A percentile compares a stretch with the other conserved stretches of the same genome.
These are phyloP conservation scores for Tolypocladium capitatum DNA, from an alignment of 2,329 filamentous ascomycete species.

Conservation along the genomic window DNA sequence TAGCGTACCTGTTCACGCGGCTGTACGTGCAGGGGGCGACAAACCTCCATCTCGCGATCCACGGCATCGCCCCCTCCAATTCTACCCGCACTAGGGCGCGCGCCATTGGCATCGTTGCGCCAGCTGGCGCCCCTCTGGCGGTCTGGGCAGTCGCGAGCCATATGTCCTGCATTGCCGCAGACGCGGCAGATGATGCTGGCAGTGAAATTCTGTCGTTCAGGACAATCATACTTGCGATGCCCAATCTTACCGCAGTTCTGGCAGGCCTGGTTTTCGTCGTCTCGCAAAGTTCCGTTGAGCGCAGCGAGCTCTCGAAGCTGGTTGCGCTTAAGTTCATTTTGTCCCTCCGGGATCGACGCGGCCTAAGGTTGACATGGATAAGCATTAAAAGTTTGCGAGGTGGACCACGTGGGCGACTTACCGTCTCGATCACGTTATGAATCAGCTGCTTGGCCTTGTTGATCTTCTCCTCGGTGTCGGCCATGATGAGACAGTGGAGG, in stretches of 20 bases:
- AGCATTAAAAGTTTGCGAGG: slow-evolving; percentile 5
- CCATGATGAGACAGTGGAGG: slow-evolving; percentile 98
- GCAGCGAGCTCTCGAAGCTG: slow-evolving; percentile 95
- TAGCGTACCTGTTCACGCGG: slow-evolving; percentile 17
- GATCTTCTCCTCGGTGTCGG: slow-evolving; percentile 97
- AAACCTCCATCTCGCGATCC: slow-evolving; percentile 88
- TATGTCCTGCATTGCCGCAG: slow-evolving; percentile 94
- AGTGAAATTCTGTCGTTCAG: slow-evolving; percentile 96
- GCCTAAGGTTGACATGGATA: slow-evolving; percentile 43
- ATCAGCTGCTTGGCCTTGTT: slow-evolving; percentile 98
- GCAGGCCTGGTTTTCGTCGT: slow-evolving; percentile 98
- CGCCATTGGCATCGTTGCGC: slow-evolving; percentile 59
- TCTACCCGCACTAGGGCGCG: slow-evolving; percentile 43
- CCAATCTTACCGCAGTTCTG: slow-evolving; percentile 99
- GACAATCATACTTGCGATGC: slow-evolving; percentile 97
- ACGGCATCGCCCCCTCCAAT: slow-evolving; percentile 71
- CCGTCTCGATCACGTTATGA: slow-evolving; percentile 97
- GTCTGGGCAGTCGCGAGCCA: slow-evolving; percentile 96
- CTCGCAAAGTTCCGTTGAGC: slow-evolving; percentile 95
- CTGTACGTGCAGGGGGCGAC: slow-evolving; percentile 14
- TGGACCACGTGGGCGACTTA: slow-evolving; percentile 32
- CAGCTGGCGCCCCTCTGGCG: slow-evolving; percentile 80
- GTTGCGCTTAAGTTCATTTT: slow-evolving; percentile 98
- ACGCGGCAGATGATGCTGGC: slow-evolving; percentile 98
- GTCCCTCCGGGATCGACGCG: slow-evolving; percentile 94